Evolutionary conservation across 805 yeast genomes (phyloP).

Genomic region (Nematodospora valgi): DNA sequence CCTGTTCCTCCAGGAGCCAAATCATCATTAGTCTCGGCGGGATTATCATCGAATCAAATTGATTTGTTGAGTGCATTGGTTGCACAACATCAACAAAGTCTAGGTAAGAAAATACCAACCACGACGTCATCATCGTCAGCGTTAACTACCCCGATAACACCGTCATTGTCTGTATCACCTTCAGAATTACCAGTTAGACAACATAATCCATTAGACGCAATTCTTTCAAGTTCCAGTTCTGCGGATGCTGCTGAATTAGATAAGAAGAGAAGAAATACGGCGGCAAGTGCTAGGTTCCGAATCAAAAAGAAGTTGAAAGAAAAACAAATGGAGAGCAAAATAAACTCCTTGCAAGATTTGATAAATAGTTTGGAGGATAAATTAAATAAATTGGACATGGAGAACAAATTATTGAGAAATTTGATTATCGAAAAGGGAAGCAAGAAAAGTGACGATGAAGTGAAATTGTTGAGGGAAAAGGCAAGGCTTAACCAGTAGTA

Average conservation of each 20-base stretch:
- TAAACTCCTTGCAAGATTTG: conserved; percentile 40
- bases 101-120: conserved; percentile 7
- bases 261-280: conserved; percentile 57
- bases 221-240: background rate
- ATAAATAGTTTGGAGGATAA: conserved; percentile 44
- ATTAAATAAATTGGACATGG: conserved; percentile 57
- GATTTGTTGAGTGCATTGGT: conserved; percentile 70
- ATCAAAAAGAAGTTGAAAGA: conserved; percentile 59
- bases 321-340: conserved; percentile 52
- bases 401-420: conserved; percentile 54
- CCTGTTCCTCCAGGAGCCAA: conserved; percentile 75
- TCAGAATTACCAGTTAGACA: conserved; percentile 13
- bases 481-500: conserved; percentile 12
- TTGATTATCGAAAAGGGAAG: conserved; percentile 50
- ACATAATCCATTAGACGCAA: conserved; percentile 2
- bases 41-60: conserved; percentile 65
- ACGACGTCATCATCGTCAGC: background rate
- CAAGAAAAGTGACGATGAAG: conserved; percentile 38
- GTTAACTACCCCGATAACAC: background rate
- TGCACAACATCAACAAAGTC: conserved; percentile 57
- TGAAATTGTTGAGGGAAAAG: conserved; percentile 30
- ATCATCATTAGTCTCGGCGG: conserved; percentile 58
- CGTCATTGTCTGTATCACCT: conserved; percentile 4
- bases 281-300: conserved; percentile 64
- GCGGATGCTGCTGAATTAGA: conserved; percentile 29